Percentiles rank a stretch among this genome's conserved stretches.
These are phyloP conservation scores for Astrocystis sublimbata DNA, from an alignment of 495 filamentous ascomycete species.

Conservation along the genomic window DNA sequence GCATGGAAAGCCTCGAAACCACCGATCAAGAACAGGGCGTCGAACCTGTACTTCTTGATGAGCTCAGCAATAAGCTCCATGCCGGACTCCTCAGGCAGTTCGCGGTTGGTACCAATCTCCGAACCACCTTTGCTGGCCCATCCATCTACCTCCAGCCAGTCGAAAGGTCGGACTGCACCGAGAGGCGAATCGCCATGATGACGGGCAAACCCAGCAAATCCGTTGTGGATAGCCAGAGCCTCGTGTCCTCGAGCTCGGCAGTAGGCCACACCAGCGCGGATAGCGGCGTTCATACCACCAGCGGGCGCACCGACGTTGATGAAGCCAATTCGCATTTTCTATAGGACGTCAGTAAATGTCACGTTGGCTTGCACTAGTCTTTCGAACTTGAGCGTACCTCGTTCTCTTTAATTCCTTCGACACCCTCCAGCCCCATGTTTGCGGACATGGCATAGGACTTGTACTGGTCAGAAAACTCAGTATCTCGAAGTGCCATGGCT, in stretches of 20 bases:
- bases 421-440: conserved; percentile 48
- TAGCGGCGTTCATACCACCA: conserved; percentile 98
- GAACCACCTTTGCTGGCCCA: conserved; percentile 98
- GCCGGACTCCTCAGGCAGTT: conserved; percentile 79
- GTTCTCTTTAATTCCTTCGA: conserved; percentile 60
- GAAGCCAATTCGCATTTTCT: conserved; percentile 92
- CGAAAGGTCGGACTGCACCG: conserved; percentile 78
- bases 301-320: conserved; percentile 97
- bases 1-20: conserved; percentile 98
- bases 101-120: conserved; percentile 97
- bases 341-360: conserved; percentile 16
- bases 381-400: conserved; percentile 59
- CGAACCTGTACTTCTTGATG: conserved; percentile 83
- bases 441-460: conserved; percentile 88
- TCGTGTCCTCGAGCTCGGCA: conserved; percentile 91
- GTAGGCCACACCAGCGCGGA: conserved; percentile 93
- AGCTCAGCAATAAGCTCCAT: conserved; percentile 80
- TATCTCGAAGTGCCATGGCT: conserved; percentile 85
- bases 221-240: conserved; percentile 90
- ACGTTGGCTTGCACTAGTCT: conserved; percentile 10
- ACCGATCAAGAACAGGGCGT: conserved; percentile 89
- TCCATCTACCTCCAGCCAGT: conserved; percentile 90
- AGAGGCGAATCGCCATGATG: conserved; percentile 83
- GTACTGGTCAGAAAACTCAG: conserved; percentile 93
- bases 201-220: conserved; percentile 90